These are phyloP conservation scores for Hypoxylon sp. DNA, from an alignment of 2,329 filamentous ascomycete species.

Conservation along the genomic window DNA sequence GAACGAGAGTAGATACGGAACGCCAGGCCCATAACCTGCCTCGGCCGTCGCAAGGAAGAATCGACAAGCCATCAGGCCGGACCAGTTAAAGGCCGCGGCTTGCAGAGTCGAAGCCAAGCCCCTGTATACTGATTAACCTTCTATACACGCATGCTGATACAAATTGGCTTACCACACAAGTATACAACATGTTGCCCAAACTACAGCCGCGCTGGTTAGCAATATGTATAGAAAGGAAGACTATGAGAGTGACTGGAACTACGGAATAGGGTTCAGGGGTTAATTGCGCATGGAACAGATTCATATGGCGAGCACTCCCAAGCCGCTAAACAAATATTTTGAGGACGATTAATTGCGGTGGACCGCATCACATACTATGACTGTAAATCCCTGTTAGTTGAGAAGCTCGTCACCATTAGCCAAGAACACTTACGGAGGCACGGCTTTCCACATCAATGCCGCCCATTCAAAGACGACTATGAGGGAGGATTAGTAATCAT, in stretches of 20 bases:
- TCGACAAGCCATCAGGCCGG: slow-evolving; percentile 52
- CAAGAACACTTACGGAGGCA: slow-evolving; percentile 56
- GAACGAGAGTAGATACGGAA: slow-evolving; percentile 56
- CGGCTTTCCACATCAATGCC: slow-evolving; percentile 61
- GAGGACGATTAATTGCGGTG: neutral
- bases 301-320: slow-evolving; percentile 6
- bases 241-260: neutral
- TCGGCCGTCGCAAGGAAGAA: slow-evolving; percentile 55
- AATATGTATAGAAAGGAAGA: neutral
- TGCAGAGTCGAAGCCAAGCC: slow-evolving; percentile 53
- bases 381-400: slow-evolving; percentile 22
- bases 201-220: slow-evolving; percentile 39
- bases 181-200: slow-evolving; percentile 53
- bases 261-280: neutral
- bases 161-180: slow-evolving; percentile 49
- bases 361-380: slow-evolving; percentile 35
- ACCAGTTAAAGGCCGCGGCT: slow-evolving; percentile 53
- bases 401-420: neutral
- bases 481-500: neutral
- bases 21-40: slow-evolving; percentile 54
- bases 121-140: slow-evolving; percentile 42
- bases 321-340: neutral
- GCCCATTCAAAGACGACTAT: slow-evolving; percentile 60
- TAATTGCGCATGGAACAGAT: neutral
- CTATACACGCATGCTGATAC: neutral